These are phyloP conservation scores for Tilletia walkeri DNA, from an alignment of 1,284 basidiomycete species.

Conservation along the genomic window DNA sequence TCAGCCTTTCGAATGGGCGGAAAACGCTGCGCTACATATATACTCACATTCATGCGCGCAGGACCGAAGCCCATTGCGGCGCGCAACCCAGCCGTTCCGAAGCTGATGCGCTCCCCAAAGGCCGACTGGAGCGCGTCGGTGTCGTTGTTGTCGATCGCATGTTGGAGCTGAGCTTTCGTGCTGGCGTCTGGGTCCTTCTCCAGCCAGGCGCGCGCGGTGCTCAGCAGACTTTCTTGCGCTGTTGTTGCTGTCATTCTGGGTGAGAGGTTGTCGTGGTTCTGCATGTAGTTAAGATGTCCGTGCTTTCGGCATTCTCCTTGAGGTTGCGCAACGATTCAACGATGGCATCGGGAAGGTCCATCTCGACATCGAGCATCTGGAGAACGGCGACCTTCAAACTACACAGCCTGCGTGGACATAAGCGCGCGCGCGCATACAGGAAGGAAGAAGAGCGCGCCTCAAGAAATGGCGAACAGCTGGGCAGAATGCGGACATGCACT, in stretches of 20 bases:
- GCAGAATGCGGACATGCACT: conserved; percentile 8
- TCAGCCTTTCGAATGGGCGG: background rate
- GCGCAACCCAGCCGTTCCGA: conserved; percentile 45
- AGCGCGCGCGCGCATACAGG: background rate
- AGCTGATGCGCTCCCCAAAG: conserved; percentile 40
- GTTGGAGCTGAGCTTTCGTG: conserved; percentile 30
- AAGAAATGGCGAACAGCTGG: conserved; percentile 13
- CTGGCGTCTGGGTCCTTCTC: conserved; percentile 38
- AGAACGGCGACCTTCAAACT: no score
- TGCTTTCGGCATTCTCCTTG: no score
- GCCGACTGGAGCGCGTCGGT: conserved; percentile 32
- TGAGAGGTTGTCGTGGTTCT: background rate
- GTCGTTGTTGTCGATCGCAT: conserved; percentile 32
- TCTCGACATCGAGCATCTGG: no score
- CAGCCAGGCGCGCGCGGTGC: conserved; percentile 39
- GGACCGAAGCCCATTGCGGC: conserved; percentile 45
- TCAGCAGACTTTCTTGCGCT: conserved; percentile 20
- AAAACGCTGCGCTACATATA: background rate
- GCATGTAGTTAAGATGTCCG: no score
- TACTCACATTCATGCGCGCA: conserved; percentile 43
- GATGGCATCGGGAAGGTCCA: background rate
- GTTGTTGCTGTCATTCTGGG: background rate
- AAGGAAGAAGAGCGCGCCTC: background rate
- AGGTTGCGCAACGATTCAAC: background rate
- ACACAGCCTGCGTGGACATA: no score